Conservation (phyloP, 495 filamentous ascomycete genomes). For the Aspergillus coremiiformis region DNA sequence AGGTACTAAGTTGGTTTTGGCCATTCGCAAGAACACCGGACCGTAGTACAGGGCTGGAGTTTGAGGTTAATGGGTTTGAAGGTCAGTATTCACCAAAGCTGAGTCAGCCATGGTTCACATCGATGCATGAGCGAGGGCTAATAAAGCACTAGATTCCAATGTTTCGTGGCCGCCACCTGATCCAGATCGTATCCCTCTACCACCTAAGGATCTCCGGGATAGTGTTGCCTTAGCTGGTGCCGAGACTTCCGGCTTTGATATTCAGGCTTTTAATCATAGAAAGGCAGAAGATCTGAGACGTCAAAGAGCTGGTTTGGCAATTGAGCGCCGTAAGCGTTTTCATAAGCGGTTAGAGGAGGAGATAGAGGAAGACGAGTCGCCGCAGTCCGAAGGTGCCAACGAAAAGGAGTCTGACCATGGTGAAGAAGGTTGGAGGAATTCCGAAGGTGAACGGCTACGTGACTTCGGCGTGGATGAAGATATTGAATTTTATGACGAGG, state of each 20-base stretch:
- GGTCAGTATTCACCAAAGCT: constrained; percentile 33
- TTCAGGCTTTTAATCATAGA: constrained; percentile 49
- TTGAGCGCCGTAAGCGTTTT: constrained; percentile 45
- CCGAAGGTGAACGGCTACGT: constrained; percentile 73
- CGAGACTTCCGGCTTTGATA: constrained; percentile 33
- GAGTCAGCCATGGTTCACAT: not conserved
- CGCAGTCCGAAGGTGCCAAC: constrained; percentile 13
- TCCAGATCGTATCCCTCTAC: constrained; percentile 66
- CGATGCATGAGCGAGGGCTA: not conserved
- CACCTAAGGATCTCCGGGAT: constrained; percentile 20
- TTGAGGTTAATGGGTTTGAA: constrained; percentile 83
- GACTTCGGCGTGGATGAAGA: constrained; percentile 93
- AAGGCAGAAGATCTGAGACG: constrained; percentile 50
- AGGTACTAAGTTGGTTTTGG: constrained; percentile 56
- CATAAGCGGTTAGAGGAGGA: constrained; percentile 41
- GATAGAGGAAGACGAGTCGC: constrained; percentile 24
- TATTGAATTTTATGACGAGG: constrained; percentile 67
- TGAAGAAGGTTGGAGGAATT: constrained; percentile 69
- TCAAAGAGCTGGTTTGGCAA: constrained; percentile 13
- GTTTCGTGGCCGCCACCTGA: constrained; percentile 82
- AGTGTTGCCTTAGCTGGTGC: constrained; percentile 28
- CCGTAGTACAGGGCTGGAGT: constrained; percentile 56
- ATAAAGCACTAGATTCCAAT: constrained; percentile 32
- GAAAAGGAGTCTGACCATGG: constrained; percentile 36
- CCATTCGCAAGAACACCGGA: constrained; percentile 49